Percentiles rank a stretch among this genome's conserved stretches.
Evolutionary conservation across 495 filamentous ascomycete genomes (phyloP).

Genomic region (Staphylotrichum tortipilum): DNA sequence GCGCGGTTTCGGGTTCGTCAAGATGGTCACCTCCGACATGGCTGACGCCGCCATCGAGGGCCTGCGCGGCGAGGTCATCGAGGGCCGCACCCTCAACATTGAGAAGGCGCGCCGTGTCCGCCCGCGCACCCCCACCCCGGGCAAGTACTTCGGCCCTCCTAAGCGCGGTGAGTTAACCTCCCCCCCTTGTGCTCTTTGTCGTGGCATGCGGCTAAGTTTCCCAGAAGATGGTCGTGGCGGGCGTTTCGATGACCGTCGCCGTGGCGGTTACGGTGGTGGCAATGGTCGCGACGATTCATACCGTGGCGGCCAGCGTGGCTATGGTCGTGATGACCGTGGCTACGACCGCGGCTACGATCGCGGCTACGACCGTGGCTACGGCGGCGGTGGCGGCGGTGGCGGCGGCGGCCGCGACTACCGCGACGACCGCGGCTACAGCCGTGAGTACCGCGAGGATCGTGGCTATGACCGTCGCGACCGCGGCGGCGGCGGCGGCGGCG

Average conservation of each 20-base stretch:
- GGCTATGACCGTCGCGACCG: constrained; percentile 53
- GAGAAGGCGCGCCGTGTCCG: constrained; percentile 95
- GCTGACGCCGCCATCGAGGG: constrained; percentile 96
- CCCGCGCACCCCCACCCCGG: constrained; percentile 91
- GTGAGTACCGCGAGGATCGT: constrained; percentile 52
- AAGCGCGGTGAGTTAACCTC: constrained; percentile 71
- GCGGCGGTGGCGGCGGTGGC: constrained; percentile 39
- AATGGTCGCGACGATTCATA: constrained; percentile 29
- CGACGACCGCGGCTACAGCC: constrained; percentile 42
- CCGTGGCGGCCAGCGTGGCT: constrained; percentile 43
- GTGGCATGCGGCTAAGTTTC: neutral
- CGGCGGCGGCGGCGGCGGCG: constrained; percentile 49
- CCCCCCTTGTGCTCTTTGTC: neutral
- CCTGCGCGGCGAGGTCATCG: constrained; percentile 88
- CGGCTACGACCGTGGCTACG: constrained; percentile 43
- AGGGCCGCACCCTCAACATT: constrained; percentile 93
- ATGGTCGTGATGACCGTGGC: constrained; percentile 37
- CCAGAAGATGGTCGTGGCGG: constrained; percentile 25
- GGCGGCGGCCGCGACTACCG: constrained; percentile 41
- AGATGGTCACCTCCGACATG: constrained; percentile 89
- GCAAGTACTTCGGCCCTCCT: constrained; percentile 98
- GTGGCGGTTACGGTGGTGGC: constrained; percentile 31
- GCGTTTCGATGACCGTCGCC: constrained; percentile 21
- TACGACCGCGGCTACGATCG: constrained; percentile 43
- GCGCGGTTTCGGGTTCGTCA: constrained; percentile 98